Base-by-base conservation (phyloP, 179 eudicot genomes). In the Heliamphora pulchella region DNA sequence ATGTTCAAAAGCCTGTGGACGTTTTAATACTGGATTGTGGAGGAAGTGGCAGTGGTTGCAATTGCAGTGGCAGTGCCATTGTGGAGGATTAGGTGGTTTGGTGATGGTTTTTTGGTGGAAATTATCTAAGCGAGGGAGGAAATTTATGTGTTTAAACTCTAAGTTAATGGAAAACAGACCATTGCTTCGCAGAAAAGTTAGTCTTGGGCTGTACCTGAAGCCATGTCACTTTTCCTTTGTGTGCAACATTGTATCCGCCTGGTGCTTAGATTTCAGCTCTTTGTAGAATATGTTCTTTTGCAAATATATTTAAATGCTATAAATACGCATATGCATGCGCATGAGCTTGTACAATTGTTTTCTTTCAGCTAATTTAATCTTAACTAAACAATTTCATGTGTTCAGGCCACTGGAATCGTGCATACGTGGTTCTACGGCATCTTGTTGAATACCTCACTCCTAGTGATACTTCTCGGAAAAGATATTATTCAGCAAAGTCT, bases 351-450 rank as follows among this genome's bases (percentile, higher is more conserved):
- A 31, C 1, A 8, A 5, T 11, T 50, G 44, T 79, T 74, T 47
- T 68, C 63, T 31, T 76, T 58, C 57, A 79, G 6, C 55, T 51
- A 78, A 4, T 80, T 22, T 53, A 47, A 78, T 70, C 61, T 59
- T 83, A 59, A 57, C 17, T 57, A 46, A 77, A 54, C 54, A 58
- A 51, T 80, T 71, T 2, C 44, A 48, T 86, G 76, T 84, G 70
- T 79, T 75, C 79, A 96, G 99, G 99, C 80, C 88, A 91, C 81
- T 96, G 96, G 97, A 89, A 88, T 84, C 98, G 99, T 81, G 93
- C 99, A 84, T 83, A 83, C 80, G 82, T 87, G 66, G 89, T 91
- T 82, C 77, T 96, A 71, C 83, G 77, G 57, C 92, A 92, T 83
- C 92, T 96, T 80, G 82, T 84, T 77, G 87, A 92, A 53, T 81